phyloP scores from a whole-genome alignment of 306 rosid species.

The Sechiopsis laciniata region DNA sequence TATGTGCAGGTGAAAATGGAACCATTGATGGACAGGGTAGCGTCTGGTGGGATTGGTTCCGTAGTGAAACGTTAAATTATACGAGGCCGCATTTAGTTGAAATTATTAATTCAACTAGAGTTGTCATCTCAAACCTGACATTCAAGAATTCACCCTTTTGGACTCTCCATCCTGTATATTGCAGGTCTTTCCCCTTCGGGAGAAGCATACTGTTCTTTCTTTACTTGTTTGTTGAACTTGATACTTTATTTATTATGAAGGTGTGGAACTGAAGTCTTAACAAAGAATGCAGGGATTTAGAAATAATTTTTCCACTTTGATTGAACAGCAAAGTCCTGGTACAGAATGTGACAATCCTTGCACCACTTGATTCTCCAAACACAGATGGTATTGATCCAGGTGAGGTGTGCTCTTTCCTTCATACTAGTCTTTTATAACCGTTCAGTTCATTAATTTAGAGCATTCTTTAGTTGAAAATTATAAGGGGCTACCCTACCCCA shows the following conservation, averaged over 20 bases:
- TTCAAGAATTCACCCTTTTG: slow-evolving; percentile 59
- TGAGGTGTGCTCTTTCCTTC: slow-evolving; percentile 21
- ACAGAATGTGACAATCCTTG: slow-evolving; percentile 39
- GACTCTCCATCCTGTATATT: slow-evolving; percentile 63
- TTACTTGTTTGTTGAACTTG: neutral
- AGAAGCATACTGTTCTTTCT: neutral
- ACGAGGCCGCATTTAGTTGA: slow-evolving; percentile 66
- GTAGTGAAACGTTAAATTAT: slow-evolving; percentile 38
- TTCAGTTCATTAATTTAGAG: neutral
- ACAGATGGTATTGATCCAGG: slow-evolving; percentile 73
- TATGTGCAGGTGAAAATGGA: slow-evolving; percentile 54
- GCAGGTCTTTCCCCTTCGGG: slow-evolving; percentile 39
- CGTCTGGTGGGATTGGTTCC: slow-evolving; percentile 56
- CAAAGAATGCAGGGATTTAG: neutral
- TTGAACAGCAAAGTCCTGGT: slow-evolving; percentile 41
- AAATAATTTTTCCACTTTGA: slow-evolving; percentile 16
- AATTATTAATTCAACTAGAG: slow-evolving; percentile 35
- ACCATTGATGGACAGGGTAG: slow-evolving; percentile 68
- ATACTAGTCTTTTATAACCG: neutral
- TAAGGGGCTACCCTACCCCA: neutral
- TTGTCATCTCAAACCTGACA: slow-evolving; percentile 55
- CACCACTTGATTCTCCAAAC: slow-evolving; percentile 48
- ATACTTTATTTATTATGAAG: neutral
- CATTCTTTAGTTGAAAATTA: neutral
- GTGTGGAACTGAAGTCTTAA: neutral